Base-by-base conservation (phyloP, 768 basidiomycete species). In the Panellus pusillus region DNA sequence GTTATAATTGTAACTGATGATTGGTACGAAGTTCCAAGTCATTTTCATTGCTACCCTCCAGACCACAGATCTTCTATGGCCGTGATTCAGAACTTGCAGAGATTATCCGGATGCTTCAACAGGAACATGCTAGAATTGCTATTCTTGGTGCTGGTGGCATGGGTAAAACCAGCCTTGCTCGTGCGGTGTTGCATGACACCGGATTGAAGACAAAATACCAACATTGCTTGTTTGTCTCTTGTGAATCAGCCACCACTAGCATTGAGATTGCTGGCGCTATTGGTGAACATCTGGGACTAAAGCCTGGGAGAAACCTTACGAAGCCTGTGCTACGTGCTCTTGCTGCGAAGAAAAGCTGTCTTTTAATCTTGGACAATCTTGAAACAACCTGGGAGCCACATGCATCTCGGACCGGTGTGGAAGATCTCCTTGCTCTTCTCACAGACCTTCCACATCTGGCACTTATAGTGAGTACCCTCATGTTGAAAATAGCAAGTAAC, bases 321-420 rank as follows among this genome's bases (percentile, higher is more conserved):
- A 47, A 29, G 35, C 35, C 14, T 6, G 31, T 32, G 31, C 31
- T 32, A 28, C 32, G 19, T 31, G 8, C 24, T 13, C 14, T 17
- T 28, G 28, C 19, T 9, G n/a, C n/a, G 32, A 47, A 9, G 31
- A 17, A 32, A 6, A 4, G 7, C 12, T 12, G 45, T 32, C 28
- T 36, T 36, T 47, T 47, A 11, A 32, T 47, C 14, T 17, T 47
- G 45, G 45, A 47, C 20, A 47, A 47, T 17, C 12, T 47, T 6
- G 45, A 47, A 36, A 47, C 45, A 17, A n/a, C 35, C 9, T 47
- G 45, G 45, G 45, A 47, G n/a, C 45, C 45, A 32, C 18, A 29
- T 15, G 45, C 28, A 11, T 7, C 14, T 9, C 45, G 45, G 24
- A 9, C n/a, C 9, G 45, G 18, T 15, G 28, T 47, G 6, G 45